These are phyloP conservation scores for Citrus maxima DNA, from an alignment of 345 rosid genomes.

Conservation along the genomic window DNA sequence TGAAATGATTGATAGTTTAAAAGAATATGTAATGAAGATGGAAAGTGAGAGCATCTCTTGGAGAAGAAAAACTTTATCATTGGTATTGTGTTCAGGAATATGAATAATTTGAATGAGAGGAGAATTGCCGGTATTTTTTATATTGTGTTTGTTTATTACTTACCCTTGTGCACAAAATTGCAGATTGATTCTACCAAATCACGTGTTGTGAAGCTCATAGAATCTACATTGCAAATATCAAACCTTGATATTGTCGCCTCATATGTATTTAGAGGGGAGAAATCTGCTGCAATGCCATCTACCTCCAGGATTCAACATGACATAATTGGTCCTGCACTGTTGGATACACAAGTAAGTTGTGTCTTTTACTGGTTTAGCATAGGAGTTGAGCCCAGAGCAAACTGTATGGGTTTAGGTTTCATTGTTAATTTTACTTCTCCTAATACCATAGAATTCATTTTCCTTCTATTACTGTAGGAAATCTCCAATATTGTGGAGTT, in stretches of 20 bases:
- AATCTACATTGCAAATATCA: constrained; percentile 72
- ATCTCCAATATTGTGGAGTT: neutral
- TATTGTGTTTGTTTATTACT: constrained; percentile 16
- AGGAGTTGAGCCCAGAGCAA: neutral
- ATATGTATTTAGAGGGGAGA: constrained; percentile 57
- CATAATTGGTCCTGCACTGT: constrained; percentile 72
- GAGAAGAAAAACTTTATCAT: constrained; percentile 58
- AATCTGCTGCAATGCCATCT: constrained; percentile 45
- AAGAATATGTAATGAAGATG: constrained; percentile 50
- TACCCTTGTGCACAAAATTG: constrained; percentile 22
- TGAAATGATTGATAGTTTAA: constrained; percentile 53
- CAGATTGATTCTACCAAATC: constrained; percentile 77
- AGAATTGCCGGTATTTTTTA: constrained; percentile 11
- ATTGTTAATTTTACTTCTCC: neutral
- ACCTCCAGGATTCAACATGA: constrained; percentile 62
- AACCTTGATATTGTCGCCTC: constrained; percentile 70
- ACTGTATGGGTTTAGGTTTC: neutral
- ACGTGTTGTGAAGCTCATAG: constrained; percentile 66
- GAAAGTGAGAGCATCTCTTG: constrained; percentile 81
- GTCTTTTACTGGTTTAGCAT: constrained; percentile 7
- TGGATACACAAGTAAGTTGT: constrained; percentile 65
- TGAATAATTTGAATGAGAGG: constrained; percentile 11
- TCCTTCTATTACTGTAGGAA: neutral
- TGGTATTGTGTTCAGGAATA: constrained; percentile 46
- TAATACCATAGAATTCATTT: neutral